Percentiles rank a stretch among this genome's conserved stretches.
Conservation (phyloP, 371 early-diverging fungal species). For the Enterospora canceri region DNA sequence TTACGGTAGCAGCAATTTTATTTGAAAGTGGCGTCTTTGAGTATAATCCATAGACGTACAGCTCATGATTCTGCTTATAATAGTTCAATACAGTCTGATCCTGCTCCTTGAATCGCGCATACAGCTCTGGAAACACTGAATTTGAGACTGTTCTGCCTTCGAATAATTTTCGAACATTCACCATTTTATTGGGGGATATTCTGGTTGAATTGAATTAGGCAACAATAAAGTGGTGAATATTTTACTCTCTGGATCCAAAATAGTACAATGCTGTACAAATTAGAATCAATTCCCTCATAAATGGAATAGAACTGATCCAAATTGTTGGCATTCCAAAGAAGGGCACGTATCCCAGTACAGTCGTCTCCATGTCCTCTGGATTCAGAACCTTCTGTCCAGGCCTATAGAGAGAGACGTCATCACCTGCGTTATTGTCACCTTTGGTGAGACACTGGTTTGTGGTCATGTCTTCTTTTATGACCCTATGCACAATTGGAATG, state of each 20-base stretch:
- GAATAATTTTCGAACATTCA: not conserved
- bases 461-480: constrained; percentile 60
- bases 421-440: constrained; percentile 83
- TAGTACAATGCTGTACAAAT: constrained; percentile 30
- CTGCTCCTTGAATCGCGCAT: constrained; percentile 11
- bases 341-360: constrained; percentile 59
- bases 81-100: not conserved
- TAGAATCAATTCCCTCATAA: constrained; percentile 43
- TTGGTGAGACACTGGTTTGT: constrained; percentile 68
- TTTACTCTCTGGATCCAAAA: too few species aligned
- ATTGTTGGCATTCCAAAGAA: constrained; percentile 82
- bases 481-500: constrained; percentile 93
- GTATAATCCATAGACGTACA: constrained; percentile 16
- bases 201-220: too few species aligned
- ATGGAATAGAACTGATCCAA: constrained; percentile 44
- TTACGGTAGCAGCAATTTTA: not conserved
- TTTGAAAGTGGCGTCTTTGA: not conserved
- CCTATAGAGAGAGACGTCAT: constrained; percentile 82
- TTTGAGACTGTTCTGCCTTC: constrained; percentile 14
- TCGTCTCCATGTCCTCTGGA: constrained; percentile 36
- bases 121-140: not conserved
- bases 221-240: too few species aligned
- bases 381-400: constrained; percentile 65
- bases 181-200: constrained; percentile 8
- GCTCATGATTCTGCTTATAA: constrained; percentile 15